A percentile compares a stretch with the other conserved stretches of the same genome.
Evolutionary conservation across 208 protist species (phyloP).

Genomic region (Acanthamoeba lenticulata): DNA sequence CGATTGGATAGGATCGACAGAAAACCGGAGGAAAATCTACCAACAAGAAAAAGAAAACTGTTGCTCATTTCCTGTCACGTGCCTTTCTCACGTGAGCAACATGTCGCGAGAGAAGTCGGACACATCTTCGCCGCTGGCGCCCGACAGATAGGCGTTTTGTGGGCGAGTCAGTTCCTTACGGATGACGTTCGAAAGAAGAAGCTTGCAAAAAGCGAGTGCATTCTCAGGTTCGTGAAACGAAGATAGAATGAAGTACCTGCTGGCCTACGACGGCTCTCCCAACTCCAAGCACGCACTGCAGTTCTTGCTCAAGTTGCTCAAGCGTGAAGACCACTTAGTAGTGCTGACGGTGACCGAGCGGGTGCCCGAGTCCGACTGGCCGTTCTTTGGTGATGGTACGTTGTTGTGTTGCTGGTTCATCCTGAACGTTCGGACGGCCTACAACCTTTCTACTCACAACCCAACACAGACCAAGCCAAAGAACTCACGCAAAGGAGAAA

Average conservation of each 20-base stretch:
- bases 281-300: background rate
- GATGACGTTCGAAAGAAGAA: too few species aligned
- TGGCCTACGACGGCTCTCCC: background rate
- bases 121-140: too few species aligned
- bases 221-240: background rate
- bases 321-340: background rate
- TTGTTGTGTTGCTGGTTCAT: background rate
- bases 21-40: background rate
- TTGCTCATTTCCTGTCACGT: background rate
- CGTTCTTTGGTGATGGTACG: constrained; percentile 10
- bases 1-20: background rate
- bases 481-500: background rate
- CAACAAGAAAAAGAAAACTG: background rate
- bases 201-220: background rate
- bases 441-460: too few species aligned
- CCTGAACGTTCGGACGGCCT: background rate
- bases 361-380: background rate
- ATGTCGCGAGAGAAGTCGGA: too few species aligned
- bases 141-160: too few species aligned
- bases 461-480: background rate
- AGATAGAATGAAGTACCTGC: background rate
- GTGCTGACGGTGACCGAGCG: background rate
- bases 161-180: too few species aligned
- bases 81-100: too few species aligned
- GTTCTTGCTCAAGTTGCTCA: background rate